These are phyloP conservation scores for Pleurotus eryngii DNA, from an alignment of 768 basidiomycete species.

Conservation along the genomic window DNA sequence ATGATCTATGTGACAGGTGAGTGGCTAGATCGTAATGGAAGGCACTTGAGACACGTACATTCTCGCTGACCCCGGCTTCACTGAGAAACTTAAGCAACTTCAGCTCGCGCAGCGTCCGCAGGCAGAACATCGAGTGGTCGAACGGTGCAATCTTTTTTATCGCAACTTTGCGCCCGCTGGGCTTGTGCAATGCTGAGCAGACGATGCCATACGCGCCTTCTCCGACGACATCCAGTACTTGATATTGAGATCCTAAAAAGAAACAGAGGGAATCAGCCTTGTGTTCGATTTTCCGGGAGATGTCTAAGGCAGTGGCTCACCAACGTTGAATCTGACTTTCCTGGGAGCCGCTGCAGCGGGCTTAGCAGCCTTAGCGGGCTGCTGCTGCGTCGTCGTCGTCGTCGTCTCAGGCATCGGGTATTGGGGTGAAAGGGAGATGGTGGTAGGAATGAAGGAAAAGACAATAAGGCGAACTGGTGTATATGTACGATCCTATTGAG, in stretches of 20 bases:
- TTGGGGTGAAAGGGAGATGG: constrained; percentile 11
- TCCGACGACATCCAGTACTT: constrained; percentile 83
- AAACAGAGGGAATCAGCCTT: constrained; percentile 3
- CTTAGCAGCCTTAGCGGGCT: constrained; percentile 22
- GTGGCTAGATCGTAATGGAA: constrained; percentile 1
- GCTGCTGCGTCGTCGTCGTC: constrained; percentile 33
- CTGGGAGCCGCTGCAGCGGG: constrained; percentile 57
- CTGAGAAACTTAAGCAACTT: constrained; percentile 82
- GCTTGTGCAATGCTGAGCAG: constrained; percentile 85
- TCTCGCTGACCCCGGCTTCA: constrained; percentile 87
- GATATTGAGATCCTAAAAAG: constrained; percentile 66
- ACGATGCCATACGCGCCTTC: constrained; percentile 96
- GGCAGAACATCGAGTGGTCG: constrained; percentile 93
- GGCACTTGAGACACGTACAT: constrained; percentile 42
- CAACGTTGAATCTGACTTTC: constrained; percentile 89
- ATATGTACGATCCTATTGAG: neutral
- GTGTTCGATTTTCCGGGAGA: neutral
- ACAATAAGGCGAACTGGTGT: constrained; percentile 1
- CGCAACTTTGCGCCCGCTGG: constrained; percentile 88
- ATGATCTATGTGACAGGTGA: constrained; percentile 59
- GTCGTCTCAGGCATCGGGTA: constrained; percentile 27
- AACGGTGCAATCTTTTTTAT: constrained; percentile 97
- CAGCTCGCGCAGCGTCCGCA: constrained; percentile 85
- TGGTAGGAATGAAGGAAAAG: constrained; percentile 14
- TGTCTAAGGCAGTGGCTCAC: constrained; percentile 29